Evolutionary conservation across 2,329 filamentous ascomycete genomes (phyloP).

Genomic region (Stemphylium vesicarium): DNA sequence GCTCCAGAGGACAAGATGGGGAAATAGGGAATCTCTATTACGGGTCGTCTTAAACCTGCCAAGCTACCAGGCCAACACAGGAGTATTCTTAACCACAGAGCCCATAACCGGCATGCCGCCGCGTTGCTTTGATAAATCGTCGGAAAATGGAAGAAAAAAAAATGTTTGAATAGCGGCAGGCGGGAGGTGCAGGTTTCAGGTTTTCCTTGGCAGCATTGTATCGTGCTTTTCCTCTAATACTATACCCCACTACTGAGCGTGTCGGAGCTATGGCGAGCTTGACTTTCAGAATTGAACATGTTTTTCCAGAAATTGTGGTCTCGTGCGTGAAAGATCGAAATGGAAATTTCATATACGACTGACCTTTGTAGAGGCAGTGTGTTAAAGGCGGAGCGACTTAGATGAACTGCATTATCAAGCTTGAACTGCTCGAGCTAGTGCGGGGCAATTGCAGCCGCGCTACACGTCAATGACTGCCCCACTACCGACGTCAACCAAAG

Average conservation of each 20-base stretch:
- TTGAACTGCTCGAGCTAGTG: constrained; percentile 13
- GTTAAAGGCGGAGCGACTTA: neutral
- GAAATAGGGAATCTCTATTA: constrained; percentile 1
- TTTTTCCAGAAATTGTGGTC: neutral
- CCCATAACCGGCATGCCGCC: neutral
- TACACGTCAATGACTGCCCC: constrained; percentile 21
- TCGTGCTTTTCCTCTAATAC: constrained; percentile 37
- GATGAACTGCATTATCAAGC: neutral
- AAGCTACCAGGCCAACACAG: neutral
- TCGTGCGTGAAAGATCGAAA: too few species aligned
- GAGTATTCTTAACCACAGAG: neutral
- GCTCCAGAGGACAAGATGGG: constrained; percentile 8
- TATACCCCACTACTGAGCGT: constrained; percentile 42
- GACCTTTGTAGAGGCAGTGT: neutral
- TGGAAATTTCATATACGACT: neutral
- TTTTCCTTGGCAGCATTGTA: constrained; percentile 9
- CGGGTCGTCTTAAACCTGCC: neutral
- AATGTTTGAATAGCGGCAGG: neutral
- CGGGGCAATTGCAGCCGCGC: constrained; percentile 23
- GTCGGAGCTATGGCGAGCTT: constrained; percentile 8
- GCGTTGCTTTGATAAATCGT: neutral
- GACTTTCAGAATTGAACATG: neutral
- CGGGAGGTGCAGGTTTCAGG: neutral
- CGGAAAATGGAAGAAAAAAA: neutral
- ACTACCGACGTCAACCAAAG: constrained; percentile 17